phyloP scores from a whole-genome alignment of 805 yeast species.

The Cyberlindnera bimundalis region DNA sequence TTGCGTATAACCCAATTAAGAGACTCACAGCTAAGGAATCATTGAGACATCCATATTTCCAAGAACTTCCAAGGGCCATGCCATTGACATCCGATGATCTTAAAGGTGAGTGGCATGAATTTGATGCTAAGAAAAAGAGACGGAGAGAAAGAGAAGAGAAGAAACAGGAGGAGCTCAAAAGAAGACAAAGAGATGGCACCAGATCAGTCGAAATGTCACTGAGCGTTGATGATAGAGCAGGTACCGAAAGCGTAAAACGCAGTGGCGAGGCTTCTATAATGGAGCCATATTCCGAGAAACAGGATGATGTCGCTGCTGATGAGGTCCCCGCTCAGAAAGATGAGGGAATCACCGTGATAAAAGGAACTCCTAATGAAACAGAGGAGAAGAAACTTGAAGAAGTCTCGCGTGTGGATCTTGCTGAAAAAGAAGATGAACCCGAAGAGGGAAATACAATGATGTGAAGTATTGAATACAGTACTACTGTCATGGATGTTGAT shows the following conservation, averaged over 20 bases:
- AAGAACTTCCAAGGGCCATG: conserved; percentile 62
- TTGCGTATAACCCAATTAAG: conserved; percentile 63
- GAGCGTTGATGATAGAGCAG: conserved; percentile 2
- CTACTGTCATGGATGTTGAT: too few relatives aligned
- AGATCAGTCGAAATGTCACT: conserved; percentile 3
- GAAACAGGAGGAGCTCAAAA: conserved; percentile 18
- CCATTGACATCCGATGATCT: conserved; percentile 52
- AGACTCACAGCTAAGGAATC: conserved; percentile 72
- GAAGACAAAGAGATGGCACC: conserved; percentile 6
- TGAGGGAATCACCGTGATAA: background rate
- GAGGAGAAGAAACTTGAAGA: background rate
- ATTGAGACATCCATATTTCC: conserved; percentile 66
- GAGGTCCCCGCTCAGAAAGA: background rate
- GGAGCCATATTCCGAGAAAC: background rate
- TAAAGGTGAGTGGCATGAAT: conserved; percentile 94
- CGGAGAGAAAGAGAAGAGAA: conserved; percentile 28
- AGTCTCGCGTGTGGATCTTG: too few relatives aligned
- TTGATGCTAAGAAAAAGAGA: conserved; percentile 78
- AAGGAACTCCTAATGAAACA: background rate
- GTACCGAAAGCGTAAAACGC: conserved; percentile 2
- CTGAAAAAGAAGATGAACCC: too few relatives aligned
- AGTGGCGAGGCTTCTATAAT: conserved; percentile 2
- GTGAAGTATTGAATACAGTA: too few relatives aligned
- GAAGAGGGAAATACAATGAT: too few relatives aligned
- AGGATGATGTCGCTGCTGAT: background rate